A percentile compares a stretch with the other conserved stretches of the same genome.
Evolutionary conservation across 2,329 filamentous ascomycete genomes (phyloP).

Genomic region (Pseudogymnoascus sp.): DNA sequence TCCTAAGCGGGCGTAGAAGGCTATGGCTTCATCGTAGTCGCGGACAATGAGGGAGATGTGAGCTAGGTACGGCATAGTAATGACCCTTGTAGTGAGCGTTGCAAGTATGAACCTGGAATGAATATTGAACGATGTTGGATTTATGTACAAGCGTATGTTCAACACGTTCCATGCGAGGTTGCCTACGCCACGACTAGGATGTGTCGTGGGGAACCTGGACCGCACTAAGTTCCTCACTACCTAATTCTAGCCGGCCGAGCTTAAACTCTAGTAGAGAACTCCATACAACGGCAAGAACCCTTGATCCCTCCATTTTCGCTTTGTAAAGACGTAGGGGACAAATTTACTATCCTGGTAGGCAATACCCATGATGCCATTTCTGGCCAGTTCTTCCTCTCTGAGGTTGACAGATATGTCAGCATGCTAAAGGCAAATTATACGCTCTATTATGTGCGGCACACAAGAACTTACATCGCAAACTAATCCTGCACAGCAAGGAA

Average conservation of each 20-base stretch:
- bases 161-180: too few species aligned
- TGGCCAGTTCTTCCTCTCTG: background rate
- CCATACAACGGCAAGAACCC: background rate
- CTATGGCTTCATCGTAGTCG: slow-evolving; percentile 7
- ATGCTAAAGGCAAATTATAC: background rate
- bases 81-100: too few species aligned
- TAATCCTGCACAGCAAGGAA: background rate
- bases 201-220: too few species aligned
- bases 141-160: too few species aligned
- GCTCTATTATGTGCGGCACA: background rate
- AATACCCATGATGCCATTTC: too few species aligned
- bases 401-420: background rate
- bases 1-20: background rate
- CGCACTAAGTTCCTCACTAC: background rate
- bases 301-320: background rate
- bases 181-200: too few species aligned
- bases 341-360: too few species aligned
- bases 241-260: background rate
- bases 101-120: too few species aligned
- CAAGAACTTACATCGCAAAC: background rate
- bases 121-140: background rate
- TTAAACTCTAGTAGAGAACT: background rate
- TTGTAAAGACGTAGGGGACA: too few species aligned
- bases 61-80: background rate
- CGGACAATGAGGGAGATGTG: slow-evolving; percentile 2